Evolutionary conservation across 2,329 filamentous ascomycete species (phyloP), one percentile per base, ranked within the genome.

Genomic region (Elsinoe perseae): DNA sequence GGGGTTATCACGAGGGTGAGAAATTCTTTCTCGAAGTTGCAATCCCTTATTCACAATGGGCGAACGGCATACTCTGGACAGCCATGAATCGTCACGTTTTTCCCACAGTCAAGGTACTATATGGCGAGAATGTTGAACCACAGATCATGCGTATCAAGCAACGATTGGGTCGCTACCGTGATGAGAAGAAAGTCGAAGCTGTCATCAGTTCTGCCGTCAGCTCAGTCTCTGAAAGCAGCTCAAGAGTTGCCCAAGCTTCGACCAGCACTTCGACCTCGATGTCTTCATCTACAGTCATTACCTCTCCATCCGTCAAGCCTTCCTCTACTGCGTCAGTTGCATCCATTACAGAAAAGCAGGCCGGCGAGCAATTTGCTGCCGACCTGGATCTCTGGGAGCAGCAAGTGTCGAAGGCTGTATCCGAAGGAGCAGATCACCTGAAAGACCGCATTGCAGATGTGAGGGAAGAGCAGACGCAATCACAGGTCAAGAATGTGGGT

Each of bases 141-240:
- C 95, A 98, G 71, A 79, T 98, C 12, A 81, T 92, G 57, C 89
- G 90, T 64, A 97, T 98, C 65, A 88, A 89, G 10, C 87, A 96
- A 73, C 84, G 91, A 44, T 80, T 98, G 9, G 91, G 90, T 38
- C 79, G 86, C 48, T 88, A 90, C 70, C 84, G 78, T 61, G 78
- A 80, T 63, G 81, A 81, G 18, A 82, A 81, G 67, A 83, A 81
- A 62, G 63, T 86, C 20, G 78, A 83, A 62, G 78, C 80, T 32
- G 79, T 76, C 16, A 72, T 81, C 40, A 78, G 82, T 48, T 77
- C 54, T 50, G 57, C 48, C 38, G 28, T 50, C 16, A 48, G 46
- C 20, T 56, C 56, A 21, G 46, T 32, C 4, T 57, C 52, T 2
- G 42, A 54, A 21, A 43, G 43, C 12, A 34, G 42, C 9, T 36